These are phyloP conservation scores for Gymnopilus junonius DNA, from an alignment of 768 basidiomycete genomes.

Conservation along the genomic window DNA sequence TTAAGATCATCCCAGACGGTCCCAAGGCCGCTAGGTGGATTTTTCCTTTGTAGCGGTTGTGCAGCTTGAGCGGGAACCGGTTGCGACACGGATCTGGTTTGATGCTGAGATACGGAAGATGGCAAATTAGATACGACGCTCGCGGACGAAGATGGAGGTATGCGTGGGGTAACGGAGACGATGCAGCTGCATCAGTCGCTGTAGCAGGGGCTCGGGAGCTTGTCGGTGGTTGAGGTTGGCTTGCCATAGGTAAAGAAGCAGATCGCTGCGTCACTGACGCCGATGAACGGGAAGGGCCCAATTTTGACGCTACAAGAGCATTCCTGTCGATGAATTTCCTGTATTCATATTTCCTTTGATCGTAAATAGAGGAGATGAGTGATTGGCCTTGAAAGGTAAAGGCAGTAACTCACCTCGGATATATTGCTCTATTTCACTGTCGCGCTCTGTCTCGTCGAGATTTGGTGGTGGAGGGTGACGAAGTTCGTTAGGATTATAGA, in stretches of 20 bases:
- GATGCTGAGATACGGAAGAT: constrained; percentile 9
- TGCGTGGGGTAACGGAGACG: constrained; percentile 2
- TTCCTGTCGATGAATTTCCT: constrained; percentile 64
- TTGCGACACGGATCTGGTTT: constrained; percentile 19
- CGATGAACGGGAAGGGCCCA: constrained; percentile 47
- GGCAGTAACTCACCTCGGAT: constrained; percentile 68
- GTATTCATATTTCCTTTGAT: constrained; percentile 80
- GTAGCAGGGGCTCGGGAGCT: constrained; percentile 3
- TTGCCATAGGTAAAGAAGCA: constrained; percentile 15
- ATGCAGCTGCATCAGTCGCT: constrained; percentile 7
- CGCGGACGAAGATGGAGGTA: constrained; percentile 12
- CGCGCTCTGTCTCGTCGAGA: constrained; percentile 76
- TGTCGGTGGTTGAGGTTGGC: constrained; percentile 1
- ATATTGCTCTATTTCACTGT: constrained; percentile 90
- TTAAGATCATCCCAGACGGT: constrained; percentile 66
- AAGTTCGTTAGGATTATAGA: constrained; percentile 84
- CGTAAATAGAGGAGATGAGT: constrained; percentile 2
- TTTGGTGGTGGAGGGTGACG: constrained; percentile 84
- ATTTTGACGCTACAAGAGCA: constrained; percentile 49
- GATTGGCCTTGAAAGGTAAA: not conserved
- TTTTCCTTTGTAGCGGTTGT: constrained; percentile 20
- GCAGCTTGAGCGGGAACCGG: constrained; percentile 21
- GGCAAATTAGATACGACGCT: constrained; percentile 10
- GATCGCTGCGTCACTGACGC: constrained; percentile 29
- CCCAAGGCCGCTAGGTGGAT: constrained; percentile 16